Conservation (phyloP, 2,329 filamentous ascomycete genomes). For the Sporothrix euskadiensis region DNA sequence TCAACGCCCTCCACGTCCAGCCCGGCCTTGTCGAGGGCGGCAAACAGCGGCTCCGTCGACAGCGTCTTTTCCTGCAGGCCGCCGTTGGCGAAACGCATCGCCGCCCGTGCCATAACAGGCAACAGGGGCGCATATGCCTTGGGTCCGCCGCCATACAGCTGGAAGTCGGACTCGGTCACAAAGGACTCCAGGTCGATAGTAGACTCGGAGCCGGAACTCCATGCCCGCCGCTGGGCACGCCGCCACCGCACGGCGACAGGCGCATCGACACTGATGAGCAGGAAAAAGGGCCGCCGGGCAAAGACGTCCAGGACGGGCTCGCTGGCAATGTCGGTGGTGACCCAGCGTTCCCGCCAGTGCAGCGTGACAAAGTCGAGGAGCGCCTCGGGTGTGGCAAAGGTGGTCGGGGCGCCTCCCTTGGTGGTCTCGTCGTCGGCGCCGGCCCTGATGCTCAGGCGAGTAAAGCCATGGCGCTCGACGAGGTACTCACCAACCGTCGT, state of each 20-base stretch:
- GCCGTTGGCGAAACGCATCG: slow-evolving; percentile 81
- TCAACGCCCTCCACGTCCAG: slow-evolving; percentile 63
- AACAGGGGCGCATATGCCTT: slow-evolving; percentile 58
- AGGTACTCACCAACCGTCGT: slow-evolving; percentile 86
- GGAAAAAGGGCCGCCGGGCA: slow-evolving; percentile 81
- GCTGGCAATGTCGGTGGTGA: slow-evolving; percentile 79
- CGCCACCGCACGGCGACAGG: slow-evolving; percentile 82
- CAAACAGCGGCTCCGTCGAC: slow-evolving; percentile 69
- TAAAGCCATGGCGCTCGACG: slow-evolving; percentile 79
- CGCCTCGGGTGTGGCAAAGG: slow-evolving; percentile 60
- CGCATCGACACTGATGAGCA: slow-evolving; percentile 88
- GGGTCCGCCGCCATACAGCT: slow-evolving; percentile 66
- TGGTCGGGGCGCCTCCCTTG: neutral
- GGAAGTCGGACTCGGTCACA: slow-evolving; percentile 62
- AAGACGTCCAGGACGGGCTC: slow-evolving; percentile 73
- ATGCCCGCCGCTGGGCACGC: slow-evolving; percentile 59
- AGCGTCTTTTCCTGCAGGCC: slow-evolving; percentile 48
- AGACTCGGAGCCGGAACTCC: neutral
- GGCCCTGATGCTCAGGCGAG: slow-evolving; percentile 61
- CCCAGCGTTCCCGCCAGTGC: slow-evolving; percentile 79
- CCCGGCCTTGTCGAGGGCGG: slow-evolving; percentile 71
- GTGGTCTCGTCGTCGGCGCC: neutral
- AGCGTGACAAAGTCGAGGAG: slow-evolving; percentile 83
- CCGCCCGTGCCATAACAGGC: slow-evolving; percentile 75
- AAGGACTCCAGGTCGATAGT: slow-evolving; percentile 53